Evolutionary conservation across 1,284 basidiomycete species (phyloP), one percentile per base, ranked within the genome.

Genomic region (Volvariella surrecta): DNA sequence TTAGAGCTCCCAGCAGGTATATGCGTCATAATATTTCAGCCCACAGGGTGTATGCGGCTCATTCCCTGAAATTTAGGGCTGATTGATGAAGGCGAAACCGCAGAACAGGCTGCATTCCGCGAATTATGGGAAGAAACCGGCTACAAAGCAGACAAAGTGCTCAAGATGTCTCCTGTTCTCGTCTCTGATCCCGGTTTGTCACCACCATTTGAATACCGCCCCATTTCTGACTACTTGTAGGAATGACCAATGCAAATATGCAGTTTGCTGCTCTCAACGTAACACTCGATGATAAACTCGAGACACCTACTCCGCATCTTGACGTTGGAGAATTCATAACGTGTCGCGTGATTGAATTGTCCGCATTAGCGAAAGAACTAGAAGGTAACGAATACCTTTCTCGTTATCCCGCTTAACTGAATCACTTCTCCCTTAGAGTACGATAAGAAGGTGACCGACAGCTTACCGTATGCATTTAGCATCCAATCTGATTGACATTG

Each of bases 81-180:
- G 18, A 79, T 97, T 47, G 89, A 94, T 57, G 78, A 82, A 47
- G 78, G 77, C 1, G 74, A 97, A 64, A 78, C 79, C 1, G 71
- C 87, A 0, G 84, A 84, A 61, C 64, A 74, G 44, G 76, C 89
- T 1, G 92, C 89, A 0, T 69, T 91, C 28, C 76, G 92, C 28
- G 93, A 97, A 57, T 72, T 97, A 6, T 71, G 82, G 53, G 93
- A 97, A 63, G 93, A 96, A 63, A 95, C 91, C 0, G 92, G 92
- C 1, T 94, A 84, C 61, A 76, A 70, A 50, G 80, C 73, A n/a
- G 66, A 71, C 50, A 63, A 65, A 31, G 68, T 91, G 28, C 56
- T 82, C 20, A 73, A 87, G 42, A 70, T 79, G 0, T 83, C 86
- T 1, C 78, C 85, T 1, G 58, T 88, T 1, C 58, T 89, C 19